These are phyloP conservation scores for Pleurotus salmoneostramineus DNA, from an alignment of 768 basidiomycete species.

Conservation along the genomic window DNA sequence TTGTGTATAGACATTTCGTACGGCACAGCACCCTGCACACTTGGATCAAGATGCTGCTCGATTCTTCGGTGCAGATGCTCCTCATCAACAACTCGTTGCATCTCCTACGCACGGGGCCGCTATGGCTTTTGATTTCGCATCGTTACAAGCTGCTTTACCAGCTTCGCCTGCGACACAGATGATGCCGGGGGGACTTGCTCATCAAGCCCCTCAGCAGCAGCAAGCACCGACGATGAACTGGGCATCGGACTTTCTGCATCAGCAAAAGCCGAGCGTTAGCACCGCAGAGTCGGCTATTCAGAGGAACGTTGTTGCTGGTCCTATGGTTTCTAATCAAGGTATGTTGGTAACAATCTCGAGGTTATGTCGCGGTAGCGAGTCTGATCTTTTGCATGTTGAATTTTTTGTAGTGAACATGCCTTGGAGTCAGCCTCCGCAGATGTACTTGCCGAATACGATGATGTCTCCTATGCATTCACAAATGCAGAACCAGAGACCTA, in stretches of 20 bases:
- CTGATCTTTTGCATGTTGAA: not conserved
- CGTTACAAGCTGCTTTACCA: slow-evolving; percentile 48
- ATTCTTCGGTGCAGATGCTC: slow-evolving; percentile 50
- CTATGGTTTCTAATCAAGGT: not conserved
- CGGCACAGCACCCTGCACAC: slow-evolving; percentile 39
- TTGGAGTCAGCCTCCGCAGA: slow-evolving; percentile 14
- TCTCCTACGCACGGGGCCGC: slow-evolving; percentile 28
- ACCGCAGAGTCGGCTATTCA: not conserved
- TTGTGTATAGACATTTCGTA: not conserved
- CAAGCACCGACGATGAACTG: slow-evolving; percentile 35
- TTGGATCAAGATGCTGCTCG: slow-evolving; percentile 63
- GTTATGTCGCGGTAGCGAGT: not conserved
- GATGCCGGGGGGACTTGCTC: slow-evolving; percentile 8
- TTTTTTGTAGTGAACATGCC: slow-evolving; percentile 9
- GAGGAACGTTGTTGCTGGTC: not conserved
- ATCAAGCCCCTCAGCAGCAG: slow-evolving; percentile 11
- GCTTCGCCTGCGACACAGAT: slow-evolving; percentile 10
- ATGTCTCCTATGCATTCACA: slow-evolving; percentile 10
- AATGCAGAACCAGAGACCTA: slow-evolving; percentile 18
- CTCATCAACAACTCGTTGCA: slow-evolving; percentile 17
- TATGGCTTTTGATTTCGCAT: slow-evolving; percentile 53
- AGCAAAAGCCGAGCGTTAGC: slow-evolving; percentile 15
- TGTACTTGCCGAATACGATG: slow-evolving; percentile 6
- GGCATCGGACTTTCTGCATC: slow-evolving; percentile 59
- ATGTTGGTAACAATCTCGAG: not conserved